These are phyloP conservation scores for Tympanopsis confertula DNA, from an alignment of 2,329 filamentous ascomycete genomes.

Conservation along the genomic window DNA sequence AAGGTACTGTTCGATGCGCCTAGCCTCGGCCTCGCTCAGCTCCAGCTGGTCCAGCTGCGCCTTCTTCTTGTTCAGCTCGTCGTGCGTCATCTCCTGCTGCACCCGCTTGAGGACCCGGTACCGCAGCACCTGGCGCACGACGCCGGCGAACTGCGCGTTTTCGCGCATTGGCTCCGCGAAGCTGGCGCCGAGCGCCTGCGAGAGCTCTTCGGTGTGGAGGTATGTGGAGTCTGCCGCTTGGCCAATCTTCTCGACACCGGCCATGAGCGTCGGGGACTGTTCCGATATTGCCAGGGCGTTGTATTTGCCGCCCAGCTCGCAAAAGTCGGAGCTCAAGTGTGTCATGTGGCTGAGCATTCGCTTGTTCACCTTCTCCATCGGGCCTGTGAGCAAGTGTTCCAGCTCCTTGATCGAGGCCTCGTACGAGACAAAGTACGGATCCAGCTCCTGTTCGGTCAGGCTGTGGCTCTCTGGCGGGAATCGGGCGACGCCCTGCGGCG, in stretches of 20 bases:
- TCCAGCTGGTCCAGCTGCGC: conserved; percentile 75
- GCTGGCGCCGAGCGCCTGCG: conserved; percentile 71
- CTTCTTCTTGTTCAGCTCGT: conserved; percentile 82
- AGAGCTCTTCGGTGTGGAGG: conserved; percentile 85
- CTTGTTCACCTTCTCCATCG: conserved; percentile 94
- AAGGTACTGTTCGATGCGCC: conserved; percentile 86
- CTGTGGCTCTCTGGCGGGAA: conserved; percentile 71
- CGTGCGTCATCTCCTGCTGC: conserved; percentile 92
- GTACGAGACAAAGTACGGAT: conserved; percentile 91
- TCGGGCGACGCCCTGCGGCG: conserved; percentile 55
- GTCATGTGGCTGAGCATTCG: conserved; percentile 78
- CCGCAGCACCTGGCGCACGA: conserved; percentile 76
- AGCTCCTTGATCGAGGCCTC: conserved; percentile 86
- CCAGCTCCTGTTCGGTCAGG: conserved; percentile 77
- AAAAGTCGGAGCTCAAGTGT: conserved; percentile 72
- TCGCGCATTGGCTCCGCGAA: conserved; percentile 98
- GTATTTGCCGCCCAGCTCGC: conserved; percentile 87
- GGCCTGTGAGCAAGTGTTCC: conserved; percentile 76
- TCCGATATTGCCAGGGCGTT: conserved; percentile 95
- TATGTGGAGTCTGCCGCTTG: conserved; percentile 95
- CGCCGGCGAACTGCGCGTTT: conserved; percentile 90
- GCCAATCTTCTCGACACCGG: conserved; percentile 85
- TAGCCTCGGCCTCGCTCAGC: conserved; percentile 81
- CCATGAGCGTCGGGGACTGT: conserved; percentile 73
- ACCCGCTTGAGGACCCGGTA: conserved; percentile 89